A percentile compares a stretch with the other conserved stretches of the same genome.
These are phyloP conservation scores for Ambrosia hybrid DNA, from an alignment of 140 eudicot species.

Conservation along the genomic window DNA sequence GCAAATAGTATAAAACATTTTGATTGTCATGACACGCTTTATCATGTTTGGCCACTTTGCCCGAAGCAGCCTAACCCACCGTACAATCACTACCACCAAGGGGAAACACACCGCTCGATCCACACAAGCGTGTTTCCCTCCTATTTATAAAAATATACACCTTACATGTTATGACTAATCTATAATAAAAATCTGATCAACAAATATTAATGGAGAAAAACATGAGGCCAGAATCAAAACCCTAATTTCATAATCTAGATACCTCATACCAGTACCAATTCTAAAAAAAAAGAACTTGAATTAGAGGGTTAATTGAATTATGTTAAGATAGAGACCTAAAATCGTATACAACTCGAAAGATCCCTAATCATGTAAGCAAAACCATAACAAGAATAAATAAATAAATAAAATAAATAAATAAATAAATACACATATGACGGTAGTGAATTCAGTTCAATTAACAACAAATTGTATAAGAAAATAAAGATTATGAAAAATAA, in stretches of 20 bases:
- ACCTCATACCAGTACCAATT: conserved; percentile 2
- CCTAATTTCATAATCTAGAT: conserved; percentile 20
- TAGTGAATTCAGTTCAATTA: neutral
- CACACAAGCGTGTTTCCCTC: too few relatives aligned
- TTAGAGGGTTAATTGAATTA: neutral
- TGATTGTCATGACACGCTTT: too few relatives aligned
- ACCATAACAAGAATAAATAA: too few relatives aligned
- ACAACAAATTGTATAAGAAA: neutral
- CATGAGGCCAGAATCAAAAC: neutral
- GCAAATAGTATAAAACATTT: too few relatives aligned
- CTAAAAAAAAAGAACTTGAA: neutral
- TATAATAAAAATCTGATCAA: neutral
- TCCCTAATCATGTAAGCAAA: conserved; percentile 12
- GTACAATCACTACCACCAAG: too few relatives aligned
- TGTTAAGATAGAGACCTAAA: conserved; percentile 16
- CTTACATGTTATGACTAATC: neutral
- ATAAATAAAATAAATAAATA: too few relatives aligned
- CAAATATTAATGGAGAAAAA: neutral
- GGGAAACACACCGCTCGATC: too few relatives aligned
- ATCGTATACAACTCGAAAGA: conserved; percentile 2
- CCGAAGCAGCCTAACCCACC: too few relatives aligned
- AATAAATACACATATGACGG: neutral
- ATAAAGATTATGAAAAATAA: neutral
- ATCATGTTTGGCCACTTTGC: too few relatives aligned
- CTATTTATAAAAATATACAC: neutral